phyloP scores from a whole-genome alignment of 148 eudicot species.

The Salicornia ramosissima region DNA sequence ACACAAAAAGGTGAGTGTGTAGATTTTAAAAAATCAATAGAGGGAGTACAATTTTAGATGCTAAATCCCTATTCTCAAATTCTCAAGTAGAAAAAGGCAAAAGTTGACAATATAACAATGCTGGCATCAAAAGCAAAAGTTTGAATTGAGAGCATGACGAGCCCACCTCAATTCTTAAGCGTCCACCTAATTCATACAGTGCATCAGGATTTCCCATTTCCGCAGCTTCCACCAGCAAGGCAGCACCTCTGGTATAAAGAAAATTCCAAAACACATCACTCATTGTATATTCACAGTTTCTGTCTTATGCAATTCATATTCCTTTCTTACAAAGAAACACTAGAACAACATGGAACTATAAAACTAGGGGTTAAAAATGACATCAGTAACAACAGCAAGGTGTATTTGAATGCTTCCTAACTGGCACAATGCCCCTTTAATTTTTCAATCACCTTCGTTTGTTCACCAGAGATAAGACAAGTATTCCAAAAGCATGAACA shows the following conservation, averaged over 20 bases:
- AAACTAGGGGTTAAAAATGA: not conserved
- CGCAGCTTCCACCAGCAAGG: constrained; percentile 95
- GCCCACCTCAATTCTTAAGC: constrained; percentile 71
- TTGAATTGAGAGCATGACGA: not conserved
- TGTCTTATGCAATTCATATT: not conserved
- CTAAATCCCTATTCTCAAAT: not conserved
- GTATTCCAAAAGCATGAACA: not conserved
- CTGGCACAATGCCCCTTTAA: not conserved
- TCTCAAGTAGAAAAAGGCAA: not conserved
- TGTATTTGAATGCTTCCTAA: not conserved
- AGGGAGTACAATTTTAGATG: not conserved
- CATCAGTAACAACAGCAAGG: not conserved
- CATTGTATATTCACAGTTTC: not conserved
- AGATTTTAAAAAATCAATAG: no score
- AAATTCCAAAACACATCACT: not conserved
- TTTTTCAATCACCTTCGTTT: not conserved
- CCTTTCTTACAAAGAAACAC: not conserved
- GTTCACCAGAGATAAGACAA: not conserved
- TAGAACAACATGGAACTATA: not conserved
- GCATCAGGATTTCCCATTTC: constrained; percentile 95
- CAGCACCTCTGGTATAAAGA: constrained; percentile 62
- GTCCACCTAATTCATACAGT: constrained; percentile 67
- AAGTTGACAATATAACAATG: not conserved
- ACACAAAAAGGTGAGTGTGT: no score
- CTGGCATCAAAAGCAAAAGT: constrained; percentile 3